A percentile compares a stretch with the other conserved stretches of the same genome.
Conservation (phyloP, 2,329 filamentous ascomycete species). For the Parastagonospora nodorum region DNA sequence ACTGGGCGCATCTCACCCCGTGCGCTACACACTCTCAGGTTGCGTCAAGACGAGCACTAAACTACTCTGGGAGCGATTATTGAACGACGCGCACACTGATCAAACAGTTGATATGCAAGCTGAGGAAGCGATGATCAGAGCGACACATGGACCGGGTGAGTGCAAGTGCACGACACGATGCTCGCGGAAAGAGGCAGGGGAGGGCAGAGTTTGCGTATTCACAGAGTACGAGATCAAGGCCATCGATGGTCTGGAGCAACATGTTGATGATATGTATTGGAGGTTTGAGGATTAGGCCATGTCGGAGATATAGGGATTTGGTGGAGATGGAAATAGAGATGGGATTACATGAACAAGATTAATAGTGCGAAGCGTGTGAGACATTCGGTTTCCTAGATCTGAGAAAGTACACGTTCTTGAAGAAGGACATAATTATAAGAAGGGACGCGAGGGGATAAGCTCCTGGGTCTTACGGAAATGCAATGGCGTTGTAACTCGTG, state of each 20-base stretch:
- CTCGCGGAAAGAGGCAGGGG: neutral
- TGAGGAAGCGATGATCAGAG: neutral
- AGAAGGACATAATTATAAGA: too few species aligned
- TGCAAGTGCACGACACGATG: constrained; percentile 15
- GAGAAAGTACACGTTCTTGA: too few species aligned
- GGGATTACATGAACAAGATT: neutral
- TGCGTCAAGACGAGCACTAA: constrained; percentile 17
- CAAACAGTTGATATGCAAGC: neutral
- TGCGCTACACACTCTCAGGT: constrained; percentile 9
- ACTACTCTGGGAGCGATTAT: constrained; percentile 9
- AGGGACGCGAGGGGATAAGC: too few species aligned
- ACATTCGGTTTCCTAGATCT: too few species aligned
- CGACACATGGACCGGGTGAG: neutral
- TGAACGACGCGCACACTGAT: constrained; percentile 1
- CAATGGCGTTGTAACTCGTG: too few species aligned
- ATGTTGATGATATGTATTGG: constrained; percentile 12
- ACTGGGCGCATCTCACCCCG: neutral
- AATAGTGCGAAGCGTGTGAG: too few species aligned
- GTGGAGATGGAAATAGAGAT: neutral
- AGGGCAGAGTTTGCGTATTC: neutral
- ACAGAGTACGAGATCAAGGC: constrained; percentile 2
- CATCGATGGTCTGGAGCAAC: constrained; percentile 7
- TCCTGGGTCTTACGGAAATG: too few species aligned
- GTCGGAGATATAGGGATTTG: neutral
- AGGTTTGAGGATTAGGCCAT: constrained; percentile 6